Base-by-base conservation (phyloP, 106 monocot genomes). In the Acorus calamus region DNA sequence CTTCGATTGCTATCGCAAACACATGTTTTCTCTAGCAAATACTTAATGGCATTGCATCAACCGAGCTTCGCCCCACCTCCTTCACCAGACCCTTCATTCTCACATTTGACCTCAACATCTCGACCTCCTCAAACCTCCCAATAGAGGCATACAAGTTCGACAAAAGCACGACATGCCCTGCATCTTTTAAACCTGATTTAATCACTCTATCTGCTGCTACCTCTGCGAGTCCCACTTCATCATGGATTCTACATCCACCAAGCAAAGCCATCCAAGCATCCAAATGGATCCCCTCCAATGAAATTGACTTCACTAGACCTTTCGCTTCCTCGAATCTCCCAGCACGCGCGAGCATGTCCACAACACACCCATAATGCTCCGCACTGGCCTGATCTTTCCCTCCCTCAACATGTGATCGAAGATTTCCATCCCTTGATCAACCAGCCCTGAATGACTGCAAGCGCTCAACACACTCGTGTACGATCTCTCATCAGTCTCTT, bases 101-200 rank as follows among this genome's bases (percentile, higher is more conserved):
- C 55, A 66, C 42, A 4, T 11, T 51, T 14, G 63, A 59, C 67
- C 82, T 74, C 71, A 83, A 55, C 46, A 64, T 58, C 53, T 83
- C 74, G 44, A 64, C 82, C 11, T 43, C 48, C 11, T 63, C 74
- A 64, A 78, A 83, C 59, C 56, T 71, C 9, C 82, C 71, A 52
- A 47, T 55, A 5, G 78, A 74, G 2, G 82, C 82, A 78, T 70
- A 78, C 10, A 69, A 57, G 68, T 83, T 83, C 28, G 82, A 83
- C 48, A 78, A 64, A 14, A 74, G 47, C 6, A 78, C 78, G 49
- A 68, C 57, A 71, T 71, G 66, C 0, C 78, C 66, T 45, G 74
- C 63, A 63, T 83, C 82, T 54, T 13, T 44, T 41, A 58, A 63
- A 47, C 59, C 41, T 46, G 46, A 68, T 9, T 64, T 42, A 44